Evolutionary conservation across 345 rosid genomes (phyloP), one percentile per base, ranked within the genome.

Genomic region (Salix koriyanagi): DNA sequence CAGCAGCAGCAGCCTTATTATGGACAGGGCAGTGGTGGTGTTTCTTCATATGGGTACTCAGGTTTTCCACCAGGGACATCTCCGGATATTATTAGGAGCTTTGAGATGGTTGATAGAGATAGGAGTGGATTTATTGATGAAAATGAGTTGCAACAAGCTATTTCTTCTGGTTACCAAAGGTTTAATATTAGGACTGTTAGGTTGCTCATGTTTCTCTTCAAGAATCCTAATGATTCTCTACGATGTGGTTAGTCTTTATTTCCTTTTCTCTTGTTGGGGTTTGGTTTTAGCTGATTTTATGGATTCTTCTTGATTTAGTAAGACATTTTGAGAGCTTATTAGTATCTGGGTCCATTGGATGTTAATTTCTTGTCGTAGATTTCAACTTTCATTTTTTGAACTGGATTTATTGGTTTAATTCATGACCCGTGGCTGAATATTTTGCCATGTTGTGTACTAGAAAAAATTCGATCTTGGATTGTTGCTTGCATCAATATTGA

Each of bases 61-160:
- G 79, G 75, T 54, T 88, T 92, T 81, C 83, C 90, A 0, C 78
- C 85, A 26, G 96, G 90, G 69, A 90, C 91, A 2, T 76, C 82
- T 34, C 87, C 88, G 4, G 85, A 87, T 6, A 89, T 87, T 26
- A 77, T 90, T 8, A 83, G 87, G 76, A 87, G 90, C 77, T 91
- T 93, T 36, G 67, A 88, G 65, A 83, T 86, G 83, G 94, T 83
- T 14, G 96, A 90, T 50, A 85, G 89, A 70, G 85, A 91, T 50
- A 42, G 94, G 69, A 89, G 86, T 72, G 93, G 94, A 34, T 93
- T 68, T 62, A 86, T 91, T 28, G 89, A 93, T 36, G 97, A 90
- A 76, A 77, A 79, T 13, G 90, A 91, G 85, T 82, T 93, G 81
- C 89, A 81, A 34, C 83, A 78, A 42, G 93, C 94, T 66, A 85